These are phyloP conservation scores for Ustilago loliicola DNA, from an alignment of 1,284 basidiomycete genomes.

Conservation along the genomic window DNA sequence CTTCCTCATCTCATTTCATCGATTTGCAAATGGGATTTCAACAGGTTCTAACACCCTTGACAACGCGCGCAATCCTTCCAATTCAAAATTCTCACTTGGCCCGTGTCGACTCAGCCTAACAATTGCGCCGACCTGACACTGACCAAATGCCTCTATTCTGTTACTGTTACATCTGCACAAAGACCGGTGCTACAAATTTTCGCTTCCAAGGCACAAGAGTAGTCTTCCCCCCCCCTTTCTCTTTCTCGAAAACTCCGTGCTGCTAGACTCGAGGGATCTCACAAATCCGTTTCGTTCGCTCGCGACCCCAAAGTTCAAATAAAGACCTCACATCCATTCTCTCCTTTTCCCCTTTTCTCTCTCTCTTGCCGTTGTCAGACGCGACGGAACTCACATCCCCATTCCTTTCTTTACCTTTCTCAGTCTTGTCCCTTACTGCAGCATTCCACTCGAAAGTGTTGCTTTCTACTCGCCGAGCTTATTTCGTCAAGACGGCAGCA, in stretches of 20 bases:
- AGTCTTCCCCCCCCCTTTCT: not conserved
- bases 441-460: not conserved
- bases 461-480: not conserved
- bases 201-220: conserved; percentile 15
- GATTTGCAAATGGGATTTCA: conserved; percentile 11
- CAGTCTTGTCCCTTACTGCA: not conserved
- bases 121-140: not conserved
- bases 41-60: conserved; percentile 13
- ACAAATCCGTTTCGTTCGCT: conserved; percentile 12
- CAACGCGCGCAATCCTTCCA: not conserved
- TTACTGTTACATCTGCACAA: conserved; percentile 4
- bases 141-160: not conserved
- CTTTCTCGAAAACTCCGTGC: conserved; percentile 38
- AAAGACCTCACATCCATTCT: conserved; percentile 28
- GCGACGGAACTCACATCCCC: conserved; percentile 23
- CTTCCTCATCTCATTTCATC: not conserved
- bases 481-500: not conserved
- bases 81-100: not conserved
- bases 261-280: conserved; percentile 38
- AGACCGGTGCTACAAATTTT: conserved; percentile 20
- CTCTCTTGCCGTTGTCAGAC: conserved; percentile 1
- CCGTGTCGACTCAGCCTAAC: not conserved
- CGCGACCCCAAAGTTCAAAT: not conserved
- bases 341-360: conserved; percentile 8
- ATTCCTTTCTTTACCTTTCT: not conserved